A percentile compares a stretch with the other conserved stretches of the same genome.
phyloP scores from a whole-genome alignment of 805 yeast genomes.

The Alloascoidea africana region DNA sequence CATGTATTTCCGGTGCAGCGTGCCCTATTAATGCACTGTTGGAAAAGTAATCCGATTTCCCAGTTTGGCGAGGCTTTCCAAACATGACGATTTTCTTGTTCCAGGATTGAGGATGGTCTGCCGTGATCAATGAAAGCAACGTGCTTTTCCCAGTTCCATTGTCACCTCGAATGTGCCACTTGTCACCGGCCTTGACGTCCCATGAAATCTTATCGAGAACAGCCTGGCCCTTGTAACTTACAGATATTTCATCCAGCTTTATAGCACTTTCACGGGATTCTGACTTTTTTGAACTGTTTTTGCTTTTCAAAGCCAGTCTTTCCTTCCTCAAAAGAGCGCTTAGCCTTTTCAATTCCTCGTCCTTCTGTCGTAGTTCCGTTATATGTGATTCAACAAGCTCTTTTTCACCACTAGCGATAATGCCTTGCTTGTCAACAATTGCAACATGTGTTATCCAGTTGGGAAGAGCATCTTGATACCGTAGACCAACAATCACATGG shows the following conservation, averaged over 20 bases:
- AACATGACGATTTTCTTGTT: conserved; percentile 45
- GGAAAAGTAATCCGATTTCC: conserved; percentile 60
- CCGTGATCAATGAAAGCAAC: conserved; percentile 64
- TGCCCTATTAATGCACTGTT: conserved; percentile 72
- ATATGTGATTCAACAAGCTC: conserved; percentile 13
- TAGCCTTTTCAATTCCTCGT: conserved; percentile 6
- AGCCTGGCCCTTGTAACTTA: conserved; percentile 47
- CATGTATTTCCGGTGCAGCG: conserved; percentile 85
- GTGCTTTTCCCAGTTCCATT: conserved; percentile 95
- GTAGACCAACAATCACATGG: conserved; percentile 54
- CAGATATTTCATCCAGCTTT: conserved; percentile 46
- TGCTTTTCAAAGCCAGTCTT: conserved; percentile 3
- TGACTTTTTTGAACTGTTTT: not conserved
- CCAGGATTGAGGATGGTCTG: conserved; percentile 98
- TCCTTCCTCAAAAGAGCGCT: conserved; percentile 1
- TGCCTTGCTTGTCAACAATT: conserved; percentile 39
- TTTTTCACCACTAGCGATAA: conserved; percentile 32
- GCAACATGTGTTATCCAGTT: conserved; percentile 67
- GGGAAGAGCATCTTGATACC: conserved; percentile 66
- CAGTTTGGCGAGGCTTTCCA: conserved; percentile 58
- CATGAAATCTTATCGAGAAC: conserved; percentile 49
- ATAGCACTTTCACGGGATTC: conserved; percentile 16
- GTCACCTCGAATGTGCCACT: conserved; percentile 80
- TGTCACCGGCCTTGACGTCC: conserved; percentile 55
- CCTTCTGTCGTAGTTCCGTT: conserved; percentile 9